Evolutionary conservation across 2,329 filamentous ascomycete species (phyloP), one percentile per base, ranked within the genome.

Genomic region (Diaporthe eres): DNA sequence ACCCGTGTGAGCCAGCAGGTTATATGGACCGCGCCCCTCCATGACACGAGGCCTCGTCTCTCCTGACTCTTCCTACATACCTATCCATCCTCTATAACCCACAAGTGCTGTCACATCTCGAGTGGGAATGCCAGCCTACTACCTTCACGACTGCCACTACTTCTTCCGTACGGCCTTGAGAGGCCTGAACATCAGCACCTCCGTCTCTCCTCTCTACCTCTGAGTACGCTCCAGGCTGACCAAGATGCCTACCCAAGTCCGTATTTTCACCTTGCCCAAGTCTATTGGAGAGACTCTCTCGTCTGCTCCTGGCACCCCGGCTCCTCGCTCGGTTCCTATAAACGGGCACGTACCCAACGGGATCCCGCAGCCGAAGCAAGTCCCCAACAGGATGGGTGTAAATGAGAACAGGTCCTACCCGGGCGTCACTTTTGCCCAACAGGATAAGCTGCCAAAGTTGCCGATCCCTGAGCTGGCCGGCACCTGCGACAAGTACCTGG

Each of bases 121-220:
- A 74, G 60, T 71, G 72, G 88, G 89, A 87, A 97, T 97, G 94
- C 94, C 94, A 88, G 85, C 89, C 81, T 96, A 95, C 85, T 97
- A 88, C 85, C 88, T 94, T 75, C 93, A 97, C 89, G 94, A 97
- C 85, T 97, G 94, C 82, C 95, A 97, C 84, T 97, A 97, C 87
- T 97, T 98, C 87, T 97, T 94, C 88, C 94, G 94, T 88, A 97
- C 93, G 85, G 94, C 94, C 83, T 87, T 98, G 86, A 94, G 94
- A 88, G 93, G 95, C 83, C 88, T 98, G 80, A 96, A 94, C 82
- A 92, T 98, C 81, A 90, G 92, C 86, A 97, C 94, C 80, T 90
- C 87, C 81, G 91, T 98, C 84, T 95, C 93, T 79, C 92, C 94
- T 80, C 87, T 95, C 73, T 95, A 95, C 87, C 90, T 89, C 85